Evolutionary conservation across 345 rosid species (phyloP), one percentile per base, ranked within the genome.

Genomic region (Leavenworthia alabamica): DNA sequence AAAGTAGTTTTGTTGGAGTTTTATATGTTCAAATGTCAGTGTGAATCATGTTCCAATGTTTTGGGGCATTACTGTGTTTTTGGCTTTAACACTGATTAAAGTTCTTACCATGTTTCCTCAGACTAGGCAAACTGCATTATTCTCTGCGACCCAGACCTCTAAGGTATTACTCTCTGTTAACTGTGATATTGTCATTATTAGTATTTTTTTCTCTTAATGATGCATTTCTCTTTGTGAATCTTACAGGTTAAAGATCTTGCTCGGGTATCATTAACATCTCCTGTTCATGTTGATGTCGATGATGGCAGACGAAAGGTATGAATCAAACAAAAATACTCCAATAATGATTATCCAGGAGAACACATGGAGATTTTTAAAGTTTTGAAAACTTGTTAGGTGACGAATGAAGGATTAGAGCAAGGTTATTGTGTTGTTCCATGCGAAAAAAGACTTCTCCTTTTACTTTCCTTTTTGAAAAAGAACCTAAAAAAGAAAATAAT

Each of bases 161-260:
- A 86, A 94, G 96, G 99, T 94, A 67, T 72, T 66, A 20, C 64
- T 31, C 60, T 35, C 62, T 37, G 15, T 46, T 27, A 13, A 24
- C 19, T 60, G 12, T 15, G 12, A 13, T 35, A 23, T 39, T 45
- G 10, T 64, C 11, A 28, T 6, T 52, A 45, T 28, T 31, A 42
- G 52, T 46, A 16, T 40, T 19, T 13, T 39, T 56, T 56, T 27
- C 24, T 15, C 66, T 26, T 35, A 57, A 49, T 56, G 64, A 4
- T 24, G 39, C 14, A 28, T n/a, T 29, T 24, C 43, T 37, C 19
- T 62, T 42, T 6, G 32, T 39, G 45, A 62, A 51, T 20, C 16
- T 8, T 76, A 61, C 73, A 89, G 97, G 97, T 93, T 37, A 89
- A 87, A 83, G 99, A 93, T 78, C 96, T 89, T 60, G 99, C 97